phyloP scores from a whole-genome alignment of 768 basidiomycete genomes.

The Podaxis pistillaris region DNA sequence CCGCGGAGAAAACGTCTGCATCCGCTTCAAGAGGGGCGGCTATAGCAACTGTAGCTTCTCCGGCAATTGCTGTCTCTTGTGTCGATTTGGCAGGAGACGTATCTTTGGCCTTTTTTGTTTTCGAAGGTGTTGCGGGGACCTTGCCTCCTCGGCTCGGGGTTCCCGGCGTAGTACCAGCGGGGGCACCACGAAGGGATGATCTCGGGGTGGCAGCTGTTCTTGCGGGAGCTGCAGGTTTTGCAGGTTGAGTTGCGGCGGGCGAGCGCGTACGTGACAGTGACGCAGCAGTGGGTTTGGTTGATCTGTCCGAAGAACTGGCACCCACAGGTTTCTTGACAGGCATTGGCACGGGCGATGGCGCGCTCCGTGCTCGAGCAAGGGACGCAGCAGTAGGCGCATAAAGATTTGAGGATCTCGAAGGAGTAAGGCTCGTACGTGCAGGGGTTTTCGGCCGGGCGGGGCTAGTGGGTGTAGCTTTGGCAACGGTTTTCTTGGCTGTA shows the following conservation, averaged over 20 bases:
- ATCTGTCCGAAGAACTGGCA: conserved; percentile 55
- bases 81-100: no score
- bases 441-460: conserved; percentile 56
- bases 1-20: conserved; percentile 14
- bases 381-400: conserved; percentile 86
- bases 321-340: conserved; percentile 58
- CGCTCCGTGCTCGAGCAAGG: conserved; percentile 65
- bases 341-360: conserved; percentile 41
- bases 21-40: conserved; percentile 18
- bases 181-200: background rate
- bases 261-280: conserved; percentile 57
- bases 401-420: conserved; percentile 52
- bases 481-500: conserved; percentile 20
- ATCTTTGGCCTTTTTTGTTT: conserved; percentile 9
- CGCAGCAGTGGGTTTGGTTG: conserved; percentile 83
- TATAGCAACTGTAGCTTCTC: conserved; percentile 17
- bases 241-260: conserved; percentile 20
- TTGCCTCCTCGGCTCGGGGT: conserved; percentile 5
- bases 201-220: conserved; percentile 19
- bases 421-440: conserved; percentile 25
- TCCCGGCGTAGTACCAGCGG: background rate
- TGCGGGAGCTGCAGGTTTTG: conserved; percentile 23
- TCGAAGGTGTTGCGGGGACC: conserved; percentile 13
- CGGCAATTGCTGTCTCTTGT: conserved; percentile 14
- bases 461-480: conserved; percentile 22